A percentile compares a stretch with the other conserved stretches of the same genome.
These are phyloP conservation scores for Fraxinus velutina DNA, from an alignment of 305 asterid genomes.

Conservation along the genomic window DNA sequence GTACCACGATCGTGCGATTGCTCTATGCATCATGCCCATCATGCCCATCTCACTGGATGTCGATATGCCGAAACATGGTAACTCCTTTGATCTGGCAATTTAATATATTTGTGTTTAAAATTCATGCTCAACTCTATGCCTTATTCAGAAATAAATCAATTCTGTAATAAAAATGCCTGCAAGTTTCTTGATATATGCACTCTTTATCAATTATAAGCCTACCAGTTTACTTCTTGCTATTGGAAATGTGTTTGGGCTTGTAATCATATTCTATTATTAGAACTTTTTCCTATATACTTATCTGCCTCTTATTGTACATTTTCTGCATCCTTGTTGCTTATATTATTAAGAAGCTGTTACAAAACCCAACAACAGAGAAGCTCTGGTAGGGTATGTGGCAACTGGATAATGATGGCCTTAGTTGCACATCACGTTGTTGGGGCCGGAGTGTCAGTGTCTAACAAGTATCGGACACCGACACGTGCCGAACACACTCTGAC, in stretches of 20 bases:
- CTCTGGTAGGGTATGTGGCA: background rate
- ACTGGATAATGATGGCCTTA: background rate
- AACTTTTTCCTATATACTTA: background rate
- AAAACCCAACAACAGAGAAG: background rate
- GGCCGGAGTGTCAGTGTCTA: background rate
- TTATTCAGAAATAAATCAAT: background rate
- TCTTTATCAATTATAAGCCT: background rate
- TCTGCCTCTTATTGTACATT: background rate
- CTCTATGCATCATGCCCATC: conserved; percentile 88
- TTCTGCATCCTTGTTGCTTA: background rate
- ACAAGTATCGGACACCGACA: background rate
- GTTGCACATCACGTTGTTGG: background rate
- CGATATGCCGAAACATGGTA: conserved; percentile 88
- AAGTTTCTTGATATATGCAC: background rate
- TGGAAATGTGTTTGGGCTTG: background rate
- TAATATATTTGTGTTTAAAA: conserved; percentile 14
- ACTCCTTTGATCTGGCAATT: conserved; percentile 22
- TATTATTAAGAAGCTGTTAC: background rate
- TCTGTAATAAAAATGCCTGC: background rate
- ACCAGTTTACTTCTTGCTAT: background rate
- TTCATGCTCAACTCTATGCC: conserved; percentile 17
- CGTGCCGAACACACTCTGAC: background rate
- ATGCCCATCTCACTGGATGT: conserved; percentile 88
- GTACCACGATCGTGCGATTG: conserved; percentile 79
- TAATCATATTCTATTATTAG: background rate